phyloP scores from a whole-genome alignment of 176 grass and related monocot species.

The Miscanthus lutarioriparius region DNA sequence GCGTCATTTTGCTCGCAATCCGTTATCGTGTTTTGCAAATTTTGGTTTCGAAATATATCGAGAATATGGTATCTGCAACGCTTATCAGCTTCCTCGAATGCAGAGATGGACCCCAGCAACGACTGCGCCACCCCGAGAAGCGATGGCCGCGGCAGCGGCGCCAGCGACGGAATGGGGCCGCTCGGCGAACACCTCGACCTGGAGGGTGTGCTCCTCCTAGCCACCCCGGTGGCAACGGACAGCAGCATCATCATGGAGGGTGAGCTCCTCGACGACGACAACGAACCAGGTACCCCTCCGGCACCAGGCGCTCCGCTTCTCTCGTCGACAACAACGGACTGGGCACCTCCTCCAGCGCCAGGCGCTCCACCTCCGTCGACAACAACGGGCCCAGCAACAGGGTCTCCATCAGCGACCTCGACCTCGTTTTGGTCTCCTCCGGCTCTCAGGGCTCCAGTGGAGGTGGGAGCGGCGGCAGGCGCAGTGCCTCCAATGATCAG shows the following conservation, averaged over 20 bases:
- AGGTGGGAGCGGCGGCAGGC: not conserved
- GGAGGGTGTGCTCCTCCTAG: not conserved
- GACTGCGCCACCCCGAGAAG: not conserved
- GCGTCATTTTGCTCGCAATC: not conserved
- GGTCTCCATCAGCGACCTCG: not conserved
- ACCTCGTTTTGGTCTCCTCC: not conserved
- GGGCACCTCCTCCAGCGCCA: not conserved
- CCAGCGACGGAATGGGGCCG: not conserved
- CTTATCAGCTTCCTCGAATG: not conserved
- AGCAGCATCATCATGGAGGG: constrained; percentile 47
- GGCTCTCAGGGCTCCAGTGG: not conserved
- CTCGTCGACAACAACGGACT: not conserved
- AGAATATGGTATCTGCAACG: not conserved
- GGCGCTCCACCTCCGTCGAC: constrained; percentile 3
- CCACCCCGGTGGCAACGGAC: not conserved
- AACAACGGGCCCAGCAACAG: not conserved
- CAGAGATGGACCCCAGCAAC: constrained; percentile 24
- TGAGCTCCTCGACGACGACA: constrained; percentile 24
- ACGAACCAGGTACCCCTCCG: not conserved
- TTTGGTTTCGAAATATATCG: not conserved
- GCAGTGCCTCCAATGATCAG: not conserved
- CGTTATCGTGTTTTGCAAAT: not conserved
- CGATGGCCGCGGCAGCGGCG: not conserved
- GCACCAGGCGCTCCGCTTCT: not conserved
- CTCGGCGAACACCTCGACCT: not conserved